Evolutionary conservation across 371 early-diverging fungal genomes (phyloP), one percentile per base, ranked within the genome.

Genomic region (Mortierella sp.): DNA sequence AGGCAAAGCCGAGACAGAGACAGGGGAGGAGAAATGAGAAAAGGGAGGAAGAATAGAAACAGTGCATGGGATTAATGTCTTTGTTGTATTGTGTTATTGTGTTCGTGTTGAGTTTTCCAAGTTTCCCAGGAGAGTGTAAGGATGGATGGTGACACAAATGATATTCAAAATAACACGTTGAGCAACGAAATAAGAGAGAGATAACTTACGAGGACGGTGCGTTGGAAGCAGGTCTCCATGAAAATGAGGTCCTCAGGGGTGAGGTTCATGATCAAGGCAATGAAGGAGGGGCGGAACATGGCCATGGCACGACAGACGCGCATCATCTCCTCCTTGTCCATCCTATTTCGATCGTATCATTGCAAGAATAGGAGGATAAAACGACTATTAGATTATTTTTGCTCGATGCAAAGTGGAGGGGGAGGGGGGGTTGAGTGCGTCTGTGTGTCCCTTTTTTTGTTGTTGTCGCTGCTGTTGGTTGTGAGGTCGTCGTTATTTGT

Each of bases 201-300:
- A 5, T 56, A 2, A 82, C 88, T 84, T 88, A 94, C 95, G 78
- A 96, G 87, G 81, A 97, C 84, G 7, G 97, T 97, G 48, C 96
- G 91, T 84, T 95, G 97, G 77, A 98, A 94, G 87, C 97, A 96
- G 86, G 97, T 96, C 88, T 98, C 98, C 92, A 97, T 96, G 81
- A 97, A 97, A 18, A 97, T 89, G 85, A 98, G 89, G 82, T 98
- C 98, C 74, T 97, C 97, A 70, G 95, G 96, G 14, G 96, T 95
- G 78, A 98, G 88, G 78, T 96, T 96, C 95, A 96, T 96, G 83
- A 97, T 95, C 80, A 95, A 89, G 10, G 97, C 96, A 78, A 98
- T 94, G 81, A 97, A 96, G 1, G 96, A 95, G 24, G 98, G 98
- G 38, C 98, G 91, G 89, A 97, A 96, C 78, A 93, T 91, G 38